Conservation (phyloP, 2,329 filamentous ascomycete species). For the Aaosphaeria arxii region DNA sequence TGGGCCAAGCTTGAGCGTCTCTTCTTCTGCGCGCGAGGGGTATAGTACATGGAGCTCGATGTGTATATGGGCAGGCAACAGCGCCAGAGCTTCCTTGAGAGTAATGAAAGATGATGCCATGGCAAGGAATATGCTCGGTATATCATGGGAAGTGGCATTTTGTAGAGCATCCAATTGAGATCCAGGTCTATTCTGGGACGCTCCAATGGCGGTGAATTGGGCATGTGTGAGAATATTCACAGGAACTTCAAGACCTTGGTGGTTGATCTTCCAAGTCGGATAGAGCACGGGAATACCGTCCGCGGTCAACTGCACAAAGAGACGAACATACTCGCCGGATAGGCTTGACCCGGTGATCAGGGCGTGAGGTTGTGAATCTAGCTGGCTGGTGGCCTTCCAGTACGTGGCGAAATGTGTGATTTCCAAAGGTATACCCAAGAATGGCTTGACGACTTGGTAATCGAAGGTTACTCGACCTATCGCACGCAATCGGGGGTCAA, state of each 20-base stretch:
- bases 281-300: constrained; percentile 86
- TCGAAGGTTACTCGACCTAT: constrained; percentile 94
- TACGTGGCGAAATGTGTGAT: constrained; percentile 99
- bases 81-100: constrained; percentile 69
- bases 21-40: constrained; percentile 73
- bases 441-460: constrained; percentile 95
- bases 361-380: constrained; percentile 79
- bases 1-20: constrained; percentile 65
- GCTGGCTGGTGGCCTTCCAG: constrained; percentile 96
- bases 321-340: constrained; percentile 88
- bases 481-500: constrained; percentile 84
- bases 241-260: constrained; percentile 75
- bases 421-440: constrained; percentile 85
- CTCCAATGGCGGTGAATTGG: constrained; percentile 60
- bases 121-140: constrained; percentile 65
- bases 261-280: constrained; percentile 76
- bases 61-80: constrained; percentile 76
- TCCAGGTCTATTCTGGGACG: constrained; percentile 24
- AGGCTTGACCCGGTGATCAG: constrained; percentile 93
- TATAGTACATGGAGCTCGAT: constrained; percentile 92
- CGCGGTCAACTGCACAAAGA: constrained; percentile 88
- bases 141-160: constrained; percentile 26
- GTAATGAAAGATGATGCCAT: constrained; percentile 76
- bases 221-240: constrained; percentile 74
- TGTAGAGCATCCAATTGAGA: constrained; percentile 21